These are phyloP conservation scores for Paraglomus occultum DNA, from an alignment of 192 early-diverging fungal species.

Conservation along the genomic window DNA sequence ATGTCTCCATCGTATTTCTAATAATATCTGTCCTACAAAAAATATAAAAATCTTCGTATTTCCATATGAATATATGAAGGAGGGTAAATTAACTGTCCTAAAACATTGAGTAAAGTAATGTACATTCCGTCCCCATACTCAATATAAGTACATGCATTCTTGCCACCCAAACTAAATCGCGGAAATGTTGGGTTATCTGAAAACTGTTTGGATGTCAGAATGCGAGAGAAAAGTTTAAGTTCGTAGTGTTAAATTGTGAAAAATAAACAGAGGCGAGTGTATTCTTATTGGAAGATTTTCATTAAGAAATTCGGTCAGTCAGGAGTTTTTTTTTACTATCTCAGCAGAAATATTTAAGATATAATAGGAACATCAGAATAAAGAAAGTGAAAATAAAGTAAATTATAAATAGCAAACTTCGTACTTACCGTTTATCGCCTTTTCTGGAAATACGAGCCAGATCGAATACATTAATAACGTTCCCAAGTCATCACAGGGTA, in stretches of 20 bases:
- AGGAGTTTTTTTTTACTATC: not conserved
- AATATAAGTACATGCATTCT: constrained; percentile 17
- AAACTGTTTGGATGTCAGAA: no score
- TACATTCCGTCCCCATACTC: not conserved
- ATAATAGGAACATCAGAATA: no score
- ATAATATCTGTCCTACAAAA: constrained; percentile 16
- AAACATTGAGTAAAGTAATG: constrained; percentile 15
- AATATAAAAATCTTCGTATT: constrained; percentile 12
- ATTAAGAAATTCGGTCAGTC: constrained; percentile 12
- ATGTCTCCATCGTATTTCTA: constrained; percentile 19
- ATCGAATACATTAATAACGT: no score
- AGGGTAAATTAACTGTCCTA: constrained; percentile 14
- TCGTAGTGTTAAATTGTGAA: not conserved
- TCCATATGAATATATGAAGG: not conserved
- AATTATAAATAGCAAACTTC: no score
- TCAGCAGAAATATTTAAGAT: no score
- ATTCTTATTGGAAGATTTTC: constrained; percentile 14
- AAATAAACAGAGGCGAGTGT: constrained; percentile 9
- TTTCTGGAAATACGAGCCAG: no score
- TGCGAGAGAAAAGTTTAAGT: no score
- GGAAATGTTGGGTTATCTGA: no score
- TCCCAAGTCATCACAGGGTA: no score
- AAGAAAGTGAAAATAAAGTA: no score
- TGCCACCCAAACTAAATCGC: not conserved
- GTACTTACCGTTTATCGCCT: no score